phyloP scores from a whole-genome alignment of 2,329 filamentous ascomycete genomes.

The Metarhizium rileyi region DNA sequence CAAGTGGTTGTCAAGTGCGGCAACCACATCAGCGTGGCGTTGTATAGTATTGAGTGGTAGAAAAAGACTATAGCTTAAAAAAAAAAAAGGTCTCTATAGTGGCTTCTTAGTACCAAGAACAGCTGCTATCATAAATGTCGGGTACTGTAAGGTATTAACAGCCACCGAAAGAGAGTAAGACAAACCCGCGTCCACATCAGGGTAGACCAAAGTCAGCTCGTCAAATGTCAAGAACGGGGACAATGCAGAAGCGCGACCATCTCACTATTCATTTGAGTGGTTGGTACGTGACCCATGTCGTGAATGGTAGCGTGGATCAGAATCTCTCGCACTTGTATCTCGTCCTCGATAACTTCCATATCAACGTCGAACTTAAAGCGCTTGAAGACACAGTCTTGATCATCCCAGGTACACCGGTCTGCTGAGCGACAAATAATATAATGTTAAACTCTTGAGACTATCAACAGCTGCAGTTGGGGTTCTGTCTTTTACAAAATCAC shows the following conservation, averaged over 20 bases:
- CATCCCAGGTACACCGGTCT: conserved; percentile 8
- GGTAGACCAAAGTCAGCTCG: too few species aligned
- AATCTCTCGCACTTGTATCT: conserved; percentile 10
- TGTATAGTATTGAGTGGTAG: too few species aligned
- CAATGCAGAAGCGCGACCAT: conserved; percentile 10
- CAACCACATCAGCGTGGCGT: too few species aligned
- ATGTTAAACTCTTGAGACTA: conserved; percentile 4
- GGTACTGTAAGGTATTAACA: too few species aligned
- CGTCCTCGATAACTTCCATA: conserved; percentile 6
- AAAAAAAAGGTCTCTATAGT: too few species aligned
- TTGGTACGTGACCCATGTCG: not conserved
- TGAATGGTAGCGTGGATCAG: conserved; percentile 6
- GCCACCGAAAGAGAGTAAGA: too few species aligned
- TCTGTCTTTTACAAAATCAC: conserved; percentile 7
- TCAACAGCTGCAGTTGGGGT: conserved; percentile 7
- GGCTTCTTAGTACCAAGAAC: too few species aligned
- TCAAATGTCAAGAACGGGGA: conserved; percentile 8
- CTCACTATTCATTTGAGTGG: not conserved
- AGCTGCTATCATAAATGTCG: too few species aligned
- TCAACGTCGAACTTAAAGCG: conserved; percentile 13
- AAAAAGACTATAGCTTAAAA: too few species aligned
- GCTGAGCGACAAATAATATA: conserved; percentile 9
- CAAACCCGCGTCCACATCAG: too few species aligned
- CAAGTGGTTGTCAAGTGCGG: too few species aligned
- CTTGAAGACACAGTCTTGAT: conserved; percentile 11